Base-by-base conservation (phyloP, 225 moss, liverwort and hornwort species). In the Pseudisothecium myosuroides region DNA sequence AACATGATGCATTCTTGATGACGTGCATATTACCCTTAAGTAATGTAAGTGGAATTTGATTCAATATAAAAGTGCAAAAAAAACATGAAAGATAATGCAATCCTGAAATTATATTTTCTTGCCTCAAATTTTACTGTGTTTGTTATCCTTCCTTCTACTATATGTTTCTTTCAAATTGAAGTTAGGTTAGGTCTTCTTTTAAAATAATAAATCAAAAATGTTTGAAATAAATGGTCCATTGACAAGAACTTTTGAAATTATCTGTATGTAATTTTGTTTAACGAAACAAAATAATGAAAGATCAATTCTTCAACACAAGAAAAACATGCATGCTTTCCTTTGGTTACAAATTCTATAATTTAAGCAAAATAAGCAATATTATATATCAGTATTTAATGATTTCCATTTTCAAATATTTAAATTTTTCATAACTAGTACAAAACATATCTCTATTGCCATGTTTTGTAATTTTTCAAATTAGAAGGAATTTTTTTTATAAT, bases 71-170 rank as follows among this genome's bases (percentile, higher is more conserved):
- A 68, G n/a, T 23, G 4, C 0, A 13, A 7, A 68, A 7, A 68
- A 39, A 68, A 23, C 1, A 4, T 22, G 4, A 12, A 22, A 68
- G 13, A 23, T 52, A 52, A 52, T 52, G 52, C 15, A 16, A 15
- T 16, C 15, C 5, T 52, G 14, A 1, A 12, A n/a, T n/a, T 7
- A 0, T 7, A 4, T 21, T n/a, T 0, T n/a, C 23, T 68, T n/a
- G 2, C 7, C 7, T n/a, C 1, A 7, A n/a, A 68, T 68, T 68
- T 23, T 7, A 68, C 12, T 68, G n/a, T 1, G 1, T 7, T 7
- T n/a, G 23, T 7, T 22, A 68, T n/a, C n/a, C 13, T 68, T n/a
- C n/a, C n/a, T 5, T 39, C 1, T 3, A 28, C 9, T 3, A 27
- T 16, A 16, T 72, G 16, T 9, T 43, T 43, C 3, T 1, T 72